phyloP scores from a whole-genome alignment of 208 protist genomes.

The Angomonas ambiguus region DNA sequence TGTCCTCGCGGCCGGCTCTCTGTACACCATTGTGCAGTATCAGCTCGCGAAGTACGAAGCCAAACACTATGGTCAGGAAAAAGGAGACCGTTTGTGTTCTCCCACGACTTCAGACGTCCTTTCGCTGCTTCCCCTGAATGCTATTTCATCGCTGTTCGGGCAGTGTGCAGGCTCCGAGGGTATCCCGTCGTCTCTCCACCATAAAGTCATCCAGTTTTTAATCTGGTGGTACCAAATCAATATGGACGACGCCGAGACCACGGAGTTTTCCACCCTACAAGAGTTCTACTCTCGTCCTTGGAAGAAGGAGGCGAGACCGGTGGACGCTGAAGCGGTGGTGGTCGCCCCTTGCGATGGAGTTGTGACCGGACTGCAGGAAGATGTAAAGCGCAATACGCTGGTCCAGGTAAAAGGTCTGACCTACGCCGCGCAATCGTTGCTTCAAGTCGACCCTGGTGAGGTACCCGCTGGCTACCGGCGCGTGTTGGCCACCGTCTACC shows the following conservation, averaged over 20 bases:
- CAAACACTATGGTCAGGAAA: constrained; percentile 20
- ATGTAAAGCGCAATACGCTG: constrained; percentile 31
- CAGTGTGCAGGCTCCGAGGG: constrained; percentile 30
- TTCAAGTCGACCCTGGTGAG: constrained; percentile 29
- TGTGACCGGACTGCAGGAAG: constrained; percentile 45
- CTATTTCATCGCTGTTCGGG: constrained; percentile 45
- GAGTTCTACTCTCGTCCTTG: constrained; percentile 78
- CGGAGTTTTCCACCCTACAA: constrained; percentile 54
- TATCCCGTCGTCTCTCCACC: constrained; percentile 47
- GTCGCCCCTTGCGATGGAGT: constrained; percentile 73
- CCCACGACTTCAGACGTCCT: constrained; percentile 57
- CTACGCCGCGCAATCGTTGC: constrained; percentile 60
- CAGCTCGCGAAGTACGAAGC: constrained; percentile 61
- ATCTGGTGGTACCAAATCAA: constrained; percentile 56
- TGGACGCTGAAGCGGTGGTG: constrained; percentile 22
- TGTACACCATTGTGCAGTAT: constrained; percentile 47
- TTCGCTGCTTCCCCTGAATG: constrained; percentile 60
- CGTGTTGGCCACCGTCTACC: constrained; percentile 51
- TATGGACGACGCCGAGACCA: constrained; percentile 25
- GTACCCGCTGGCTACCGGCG: constrained; percentile 32
- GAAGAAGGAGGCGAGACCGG: constrained; percentile 34
- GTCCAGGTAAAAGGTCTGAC: constrained; percentile 80
- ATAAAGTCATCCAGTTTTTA: constrained; percentile 29
- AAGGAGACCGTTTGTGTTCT: constrained; percentile 46
- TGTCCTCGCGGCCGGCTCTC: constrained; percentile 16